Percentiles rank a stretch among this genome's conserved stretches.
Conservation (phyloP, 106 monocot genomes). For the Hemerocallis citrina region DNA sequence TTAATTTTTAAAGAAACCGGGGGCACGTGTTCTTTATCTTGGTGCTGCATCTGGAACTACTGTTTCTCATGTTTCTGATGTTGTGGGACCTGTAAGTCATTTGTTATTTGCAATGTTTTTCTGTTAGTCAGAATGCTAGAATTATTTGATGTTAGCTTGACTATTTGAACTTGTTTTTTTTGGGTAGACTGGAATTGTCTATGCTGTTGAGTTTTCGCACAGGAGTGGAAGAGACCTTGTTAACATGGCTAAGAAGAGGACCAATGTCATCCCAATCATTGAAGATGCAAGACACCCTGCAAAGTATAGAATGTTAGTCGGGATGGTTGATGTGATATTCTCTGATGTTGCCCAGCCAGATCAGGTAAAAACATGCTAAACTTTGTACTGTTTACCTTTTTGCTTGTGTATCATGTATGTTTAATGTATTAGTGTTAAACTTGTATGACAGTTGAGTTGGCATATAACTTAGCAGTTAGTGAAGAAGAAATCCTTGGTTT, state of each 20-base stretch:
- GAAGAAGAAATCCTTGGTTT: conserved; percentile 65
- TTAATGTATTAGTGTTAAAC: too few species aligned
- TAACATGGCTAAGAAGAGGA: conserved; percentile 96
- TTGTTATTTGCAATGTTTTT: background rate
- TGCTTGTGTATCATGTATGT: too few species aligned
- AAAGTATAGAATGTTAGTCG: conserved; percentile 88
- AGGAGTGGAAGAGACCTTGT: conserved; percentile 97
- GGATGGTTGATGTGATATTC: conserved; percentile 99
- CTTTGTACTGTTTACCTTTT: too few species aligned
- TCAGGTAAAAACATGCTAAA: too few species aligned
- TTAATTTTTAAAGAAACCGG: too few species aligned
- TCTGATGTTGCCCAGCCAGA: conserved; percentile 99
- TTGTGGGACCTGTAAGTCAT: conserved; percentile 88
- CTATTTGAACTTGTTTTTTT: background rate
- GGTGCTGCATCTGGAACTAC: conserved; percentile 97
- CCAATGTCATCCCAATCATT: conserved; percentile 94
- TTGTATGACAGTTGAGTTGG: too few species aligned
- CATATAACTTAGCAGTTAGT: conserved; percentile 58
- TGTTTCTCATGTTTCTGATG: conserved; percentile 93
- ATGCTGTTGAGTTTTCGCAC: conserved; percentile 96
- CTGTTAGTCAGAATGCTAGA: background rate
- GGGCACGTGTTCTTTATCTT: conserved; percentile 75
- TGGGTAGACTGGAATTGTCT: conserved; percentile 88
- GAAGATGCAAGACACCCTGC: conserved; percentile 99
- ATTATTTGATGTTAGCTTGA: background rate